phyloP scores from a whole-genome alignment of 2,329 filamentous ascomycete species.

The Cytospora schulzeri region DNA sequence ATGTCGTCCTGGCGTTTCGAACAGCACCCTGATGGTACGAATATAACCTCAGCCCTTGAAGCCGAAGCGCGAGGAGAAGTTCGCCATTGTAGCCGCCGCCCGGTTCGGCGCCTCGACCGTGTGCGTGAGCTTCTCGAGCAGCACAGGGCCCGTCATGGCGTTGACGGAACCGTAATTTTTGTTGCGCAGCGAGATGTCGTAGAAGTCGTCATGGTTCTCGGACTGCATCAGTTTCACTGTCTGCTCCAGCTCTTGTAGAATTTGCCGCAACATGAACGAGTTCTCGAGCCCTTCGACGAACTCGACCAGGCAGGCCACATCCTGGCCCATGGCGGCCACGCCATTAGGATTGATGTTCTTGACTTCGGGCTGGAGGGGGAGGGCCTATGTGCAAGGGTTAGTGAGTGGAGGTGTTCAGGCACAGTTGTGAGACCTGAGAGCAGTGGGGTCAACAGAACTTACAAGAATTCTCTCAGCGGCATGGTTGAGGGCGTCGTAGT shows the following conservation, averaged over 20 bases:
- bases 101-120: conserved; percentile 61
- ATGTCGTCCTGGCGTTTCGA: neutral
- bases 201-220: conserved; percentile 95
- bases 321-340: conserved; percentile 76
- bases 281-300: conserved; percentile 90
- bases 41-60: conserved; percentile 46
- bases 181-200: conserved; percentile 85
- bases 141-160: conserved; percentile 80
- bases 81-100: conserved; percentile 66
- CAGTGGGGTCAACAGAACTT: conserved; percentile 32
- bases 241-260: conserved; percentile 90
- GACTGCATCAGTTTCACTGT: conserved; percentile 85
- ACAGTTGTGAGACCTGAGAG: neutral
- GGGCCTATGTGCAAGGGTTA: conserved; percentile 50
- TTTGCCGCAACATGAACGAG: conserved; percentile 79
- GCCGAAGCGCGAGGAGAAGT: conserved; percentile 75
- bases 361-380: conserved; percentile 78
- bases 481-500: conserved; percentile 93
- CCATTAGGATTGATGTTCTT: conserved; percentile 86
- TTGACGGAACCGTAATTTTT: conserved; percentile 94
- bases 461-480: conserved; percentile 84
- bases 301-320: conserved; percentile 79
- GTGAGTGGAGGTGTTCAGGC: conserved; percentile 16
- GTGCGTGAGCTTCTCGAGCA: conserved; percentile 85
- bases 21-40: neutral